Percentiles rank a stretch among this genome's conserved stretches.
phyloP scores from a whole-genome alignment of 2,329 filamentous ascomycete species.

The Chalara sp. region DNA sequence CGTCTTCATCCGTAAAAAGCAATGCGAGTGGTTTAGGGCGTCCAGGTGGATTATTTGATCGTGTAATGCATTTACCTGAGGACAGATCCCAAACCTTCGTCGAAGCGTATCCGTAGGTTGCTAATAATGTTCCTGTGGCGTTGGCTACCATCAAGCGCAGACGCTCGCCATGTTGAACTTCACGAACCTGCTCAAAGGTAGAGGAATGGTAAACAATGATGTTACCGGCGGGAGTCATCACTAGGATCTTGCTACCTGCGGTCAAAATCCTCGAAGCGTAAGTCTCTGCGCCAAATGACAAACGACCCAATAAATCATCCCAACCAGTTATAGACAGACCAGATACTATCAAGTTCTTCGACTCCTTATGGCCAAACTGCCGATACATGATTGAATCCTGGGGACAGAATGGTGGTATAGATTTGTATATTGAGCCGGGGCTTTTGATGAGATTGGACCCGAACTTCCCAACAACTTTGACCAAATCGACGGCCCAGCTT shows the following conservation, averaged over 20 bases:
- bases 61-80: not conserved
- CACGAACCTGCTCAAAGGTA: too few species aligned
- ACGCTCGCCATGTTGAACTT: too few species aligned
- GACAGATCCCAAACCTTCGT: not conserved
- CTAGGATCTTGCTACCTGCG: too few species aligned
- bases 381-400: conserved; percentile 1
- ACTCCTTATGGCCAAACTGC: not conserved
- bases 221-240: too few species aligned
- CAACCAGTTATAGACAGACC: too few species aligned
- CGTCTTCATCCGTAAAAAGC: not conserved
- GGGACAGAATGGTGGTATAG: conserved; percentile 10
- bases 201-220: too few species aligned
- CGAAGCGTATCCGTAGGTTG: not conserved
- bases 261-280: too few species aligned
- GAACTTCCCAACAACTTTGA: conserved; percentile 7
- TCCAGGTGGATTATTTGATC: not conserved
- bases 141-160: too few species aligned
- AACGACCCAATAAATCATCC: too few species aligned
- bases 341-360: not conserved
- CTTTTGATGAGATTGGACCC: not conserved
- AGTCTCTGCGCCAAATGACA: too few species aligned
- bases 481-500: conserved; percentile 5
- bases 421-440: conserved; percentile 6
- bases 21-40: not conserved
- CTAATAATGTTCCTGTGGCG: too few species aligned